These are phyloP conservation scores for Xylariaceae sp. DNA, from an alignment of 2,329 filamentous ascomycete genomes.

Conservation along the genomic window DNA sequence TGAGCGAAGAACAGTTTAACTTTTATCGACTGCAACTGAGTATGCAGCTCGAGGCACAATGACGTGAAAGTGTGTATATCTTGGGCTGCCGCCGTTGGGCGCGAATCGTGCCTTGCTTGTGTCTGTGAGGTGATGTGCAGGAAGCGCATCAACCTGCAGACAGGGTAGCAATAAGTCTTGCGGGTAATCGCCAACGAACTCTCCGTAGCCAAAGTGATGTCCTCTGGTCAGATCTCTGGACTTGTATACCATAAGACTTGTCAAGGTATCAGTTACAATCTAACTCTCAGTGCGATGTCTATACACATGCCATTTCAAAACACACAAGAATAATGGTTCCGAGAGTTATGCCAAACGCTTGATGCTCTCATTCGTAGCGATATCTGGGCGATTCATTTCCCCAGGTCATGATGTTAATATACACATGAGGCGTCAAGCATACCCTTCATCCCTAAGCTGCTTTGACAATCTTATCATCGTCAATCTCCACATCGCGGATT, in stretches of 20 bases:
- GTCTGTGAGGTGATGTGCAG: no score
- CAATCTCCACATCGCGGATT: constrained; percentile 77
- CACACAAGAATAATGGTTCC: no score
- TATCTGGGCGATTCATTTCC: constrained; percentile 10
- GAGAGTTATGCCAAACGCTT: constrained; percentile 8
- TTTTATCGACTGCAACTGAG: no score
- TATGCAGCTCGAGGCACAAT: no score
- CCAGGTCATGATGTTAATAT: constrained; percentile 31
- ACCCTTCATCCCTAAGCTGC: constrained; percentile 43
- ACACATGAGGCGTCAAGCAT: constrained; percentile 26
- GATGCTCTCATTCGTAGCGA: constrained; percentile 15
- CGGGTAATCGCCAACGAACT: no score
- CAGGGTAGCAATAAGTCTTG: no score
- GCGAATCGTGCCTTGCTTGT: no score
- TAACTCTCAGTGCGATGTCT: not conserved
- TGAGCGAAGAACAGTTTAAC: no score
- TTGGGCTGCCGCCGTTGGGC: no score
- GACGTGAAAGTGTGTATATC: no score
- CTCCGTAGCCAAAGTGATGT: no score
- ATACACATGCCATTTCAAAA: not conserved
- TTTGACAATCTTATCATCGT: constrained; percentile 71
- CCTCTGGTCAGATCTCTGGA: not conserved
- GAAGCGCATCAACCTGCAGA: no score
- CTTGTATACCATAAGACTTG: not conserved
- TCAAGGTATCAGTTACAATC: not conserved